These are phyloP conservation scores for Aspergillus unguis DNA, from an alignment of 2,329 filamentous ascomycete genomes.

Conservation along the genomic window DNA sequence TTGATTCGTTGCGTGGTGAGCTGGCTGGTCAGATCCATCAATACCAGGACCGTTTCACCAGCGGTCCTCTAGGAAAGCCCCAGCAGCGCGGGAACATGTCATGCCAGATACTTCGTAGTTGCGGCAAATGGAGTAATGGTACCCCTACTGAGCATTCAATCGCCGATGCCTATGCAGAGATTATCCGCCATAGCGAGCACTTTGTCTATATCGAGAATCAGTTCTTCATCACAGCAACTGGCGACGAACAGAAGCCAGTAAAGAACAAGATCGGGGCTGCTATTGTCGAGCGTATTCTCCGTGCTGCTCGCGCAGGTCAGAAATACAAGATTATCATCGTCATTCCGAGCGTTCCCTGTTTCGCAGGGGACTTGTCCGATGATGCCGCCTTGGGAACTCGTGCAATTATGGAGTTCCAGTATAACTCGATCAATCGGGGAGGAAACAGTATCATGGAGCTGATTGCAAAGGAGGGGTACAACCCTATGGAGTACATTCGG, in stretches of 20 bases:
- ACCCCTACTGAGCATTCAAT: constrained; percentile 81
- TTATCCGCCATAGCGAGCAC: constrained; percentile 84
- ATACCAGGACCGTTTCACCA: constrained; percentile 39
- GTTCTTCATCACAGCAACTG: constrained; percentile 95
- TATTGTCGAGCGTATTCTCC: constrained; percentile 85
- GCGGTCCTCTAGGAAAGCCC: constrained; percentile 13
- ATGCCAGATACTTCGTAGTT: constrained; percentile 65
- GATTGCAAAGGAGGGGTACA: constrained; percentile 69
- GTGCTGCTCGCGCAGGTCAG: constrained; percentile 73
- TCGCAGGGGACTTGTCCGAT: constrained; percentile 83
- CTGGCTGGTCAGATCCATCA: constrained; percentile 44
- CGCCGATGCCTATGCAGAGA: constrained; percentile 74
- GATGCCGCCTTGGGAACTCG: constrained; percentile 80
- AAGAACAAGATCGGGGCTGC: constrained; percentile 87
- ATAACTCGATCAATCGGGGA: constrained; percentile 90
- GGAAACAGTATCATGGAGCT: constrained; percentile 86
- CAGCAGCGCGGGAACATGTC: constrained; percentile 33
- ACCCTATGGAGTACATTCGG: constrained; percentile 80
- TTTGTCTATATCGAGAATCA: constrained; percentile 98
- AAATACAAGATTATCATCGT: constrained; percentile 89
- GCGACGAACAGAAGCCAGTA: constrained; percentile 77
- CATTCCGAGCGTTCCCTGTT: constrained; percentile 88
- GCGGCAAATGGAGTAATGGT: constrained; percentile 94
- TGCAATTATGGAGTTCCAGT: constrained; percentile 98
- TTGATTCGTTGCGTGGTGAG: constrained; percentile 39